phyloP scores from a whole-genome alignment of 169 alveolate species.

The Plasmodium fragile region DNA sequence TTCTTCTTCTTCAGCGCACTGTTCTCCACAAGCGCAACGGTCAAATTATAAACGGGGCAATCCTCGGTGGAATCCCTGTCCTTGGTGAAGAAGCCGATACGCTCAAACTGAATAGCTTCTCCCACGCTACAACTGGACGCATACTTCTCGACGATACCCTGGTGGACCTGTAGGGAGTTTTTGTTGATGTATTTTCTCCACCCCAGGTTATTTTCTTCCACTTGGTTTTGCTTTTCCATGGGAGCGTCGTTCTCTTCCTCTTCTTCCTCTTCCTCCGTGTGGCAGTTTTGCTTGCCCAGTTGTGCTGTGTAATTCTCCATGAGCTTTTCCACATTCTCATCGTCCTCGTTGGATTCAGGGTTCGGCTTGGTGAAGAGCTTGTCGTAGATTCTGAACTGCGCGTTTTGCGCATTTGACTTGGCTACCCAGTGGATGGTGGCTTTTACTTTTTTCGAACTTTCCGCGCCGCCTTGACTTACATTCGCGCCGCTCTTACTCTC shows the following conservation, averaged over 20 bases:
- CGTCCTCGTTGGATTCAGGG: constrained; percentile 79
- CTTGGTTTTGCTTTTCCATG: constrained; percentile 79
- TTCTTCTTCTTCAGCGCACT: constrained; percentile 63
- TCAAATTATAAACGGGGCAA: constrained; percentile 80
- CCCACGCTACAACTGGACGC: constrained; percentile 76
- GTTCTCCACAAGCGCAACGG: constrained; percentile 84
- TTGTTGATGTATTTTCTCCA: constrained; percentile 88
- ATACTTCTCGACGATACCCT: constrained; percentile 79
- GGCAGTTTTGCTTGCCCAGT: not conserved
- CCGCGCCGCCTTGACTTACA: constrained; percentile 62
- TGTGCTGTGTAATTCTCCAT: not conserved
- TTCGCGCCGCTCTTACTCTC: constrained; percentile 83
- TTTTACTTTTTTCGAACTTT: constrained; percentile 83
- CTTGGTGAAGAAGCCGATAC: constrained; percentile 89
- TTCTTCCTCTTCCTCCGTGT: not conserved
- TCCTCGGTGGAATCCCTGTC: constrained; percentile 85
- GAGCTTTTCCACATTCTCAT: not conserved
- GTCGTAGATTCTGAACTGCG: constrained; percentile 88
- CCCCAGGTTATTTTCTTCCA: constrained; percentile 76
- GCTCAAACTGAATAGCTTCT: constrained; percentile 90
- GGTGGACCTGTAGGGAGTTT: constrained; percentile 81
- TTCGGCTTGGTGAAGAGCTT: constrained; percentile 87
- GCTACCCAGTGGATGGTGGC: constrained; percentile 90
- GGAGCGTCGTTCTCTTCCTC: not conserved
- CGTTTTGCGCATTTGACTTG: constrained; percentile 77